phyloP scores from a whole-genome alignment of 108 stramenopile species.

The Parietichytrium sp. region DNA sequence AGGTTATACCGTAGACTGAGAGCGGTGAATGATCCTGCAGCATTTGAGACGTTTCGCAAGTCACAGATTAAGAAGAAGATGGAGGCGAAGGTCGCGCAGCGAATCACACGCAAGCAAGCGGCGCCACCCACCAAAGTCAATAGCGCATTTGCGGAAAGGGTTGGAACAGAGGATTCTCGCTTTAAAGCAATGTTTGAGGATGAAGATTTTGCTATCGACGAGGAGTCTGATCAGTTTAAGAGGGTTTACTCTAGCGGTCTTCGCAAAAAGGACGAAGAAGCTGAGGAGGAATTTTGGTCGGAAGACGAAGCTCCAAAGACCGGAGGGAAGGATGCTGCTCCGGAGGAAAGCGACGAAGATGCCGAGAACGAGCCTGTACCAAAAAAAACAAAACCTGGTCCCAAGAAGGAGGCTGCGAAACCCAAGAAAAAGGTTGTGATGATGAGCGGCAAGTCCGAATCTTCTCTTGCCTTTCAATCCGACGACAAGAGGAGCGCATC shows the following conservation, averaged over 20 bases:
- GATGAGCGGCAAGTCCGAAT: not conserved
- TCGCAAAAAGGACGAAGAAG: slow-evolving; percentile 56
- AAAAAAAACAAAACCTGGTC: not conserved
- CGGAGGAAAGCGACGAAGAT: slow-evolving; percentile 44
- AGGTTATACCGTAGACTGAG: slow-evolving; percentile 83
- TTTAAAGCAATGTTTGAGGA: slow-evolving; percentile 87
- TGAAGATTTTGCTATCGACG: slow-evolving; percentile 90
- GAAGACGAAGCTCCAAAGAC: slow-evolving; percentile 56
- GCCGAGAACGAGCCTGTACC: not conserved
- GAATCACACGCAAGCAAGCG: slow-evolving; percentile 20
- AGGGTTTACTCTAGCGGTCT: slow-evolving; percentile 88
- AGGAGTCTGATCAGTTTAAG: slow-evolving; percentile 86
- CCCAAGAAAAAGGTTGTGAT: slow-evolving; percentile 13
- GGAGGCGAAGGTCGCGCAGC: slow-evolving; percentile 21
- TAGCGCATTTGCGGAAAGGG: slow-evolving; percentile 79
- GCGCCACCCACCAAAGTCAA: slow-evolving; percentile 61
- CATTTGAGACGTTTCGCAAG: slow-evolving; percentile 91
- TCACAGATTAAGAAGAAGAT: slow-evolving; percentile 77
- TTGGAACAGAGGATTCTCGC: slow-evolving; percentile 79
- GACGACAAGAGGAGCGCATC: not conserved
- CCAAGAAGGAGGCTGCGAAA: not conserved
- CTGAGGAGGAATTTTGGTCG: slow-evolving; percentile 74
- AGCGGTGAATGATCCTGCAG: slow-evolving; percentile 91
- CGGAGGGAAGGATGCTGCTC: slow-evolving; percentile 49
- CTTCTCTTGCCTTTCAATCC: not conserved